Percentiles rank a stretch among this genome's conserved stretches.
phyloP scores from a whole-genome alignment of 768 basidiomycete species.

The Floccularia luteovirens region DNA sequence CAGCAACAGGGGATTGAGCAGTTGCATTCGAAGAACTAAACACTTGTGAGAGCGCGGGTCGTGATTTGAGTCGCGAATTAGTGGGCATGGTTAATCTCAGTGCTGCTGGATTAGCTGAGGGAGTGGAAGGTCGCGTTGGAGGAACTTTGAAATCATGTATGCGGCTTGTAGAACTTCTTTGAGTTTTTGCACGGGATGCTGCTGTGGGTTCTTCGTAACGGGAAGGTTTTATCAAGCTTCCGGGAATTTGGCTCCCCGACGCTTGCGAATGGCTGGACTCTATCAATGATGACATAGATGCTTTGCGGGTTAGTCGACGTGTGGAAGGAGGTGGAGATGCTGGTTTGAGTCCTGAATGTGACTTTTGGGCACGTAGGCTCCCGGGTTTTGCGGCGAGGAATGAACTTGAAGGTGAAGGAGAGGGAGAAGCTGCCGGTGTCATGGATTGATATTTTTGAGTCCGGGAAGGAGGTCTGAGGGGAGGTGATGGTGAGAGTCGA shows the following conservation, averaged over 20 bases:
- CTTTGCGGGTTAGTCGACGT: conserved; percentile 65
- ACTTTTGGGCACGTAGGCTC: conserved; percentile 78
- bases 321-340: conserved; percentile 60
- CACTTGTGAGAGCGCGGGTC: conserved; percentile 70
- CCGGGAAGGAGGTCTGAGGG: conserved; percentile 46
- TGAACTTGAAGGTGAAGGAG: conserved; percentile 38
- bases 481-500: conserved; percentile 64
- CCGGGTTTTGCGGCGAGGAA: conserved; percentile 65
- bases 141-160: conserved; percentile 64
- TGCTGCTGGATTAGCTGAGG: conserved; percentile 70
- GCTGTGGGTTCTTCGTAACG: conserved; percentile 77
- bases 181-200: conserved; percentile 70
- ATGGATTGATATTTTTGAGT: conserved; percentile 57
- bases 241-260: conserved; percentile 50
- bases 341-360: conserved; percentile 74
- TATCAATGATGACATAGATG: conserved; percentile 69
- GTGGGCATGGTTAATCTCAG: conserved; percentile 86
- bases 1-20: conserved; percentile 20
- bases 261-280: conserved; percentile 52
- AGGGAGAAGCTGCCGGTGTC: conserved; percentile 34
- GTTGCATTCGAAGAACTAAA: conserved; percentile 43
- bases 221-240: conserved; percentile 24
- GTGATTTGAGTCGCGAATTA: conserved; percentile 63
- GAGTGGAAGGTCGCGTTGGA: conserved; percentile 74
- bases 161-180: conserved; percentile 59